These are phyloP conservation scores for Polyplosphaeria fusca DNA, from an alignment of 495 filamentous ascomycete species.

Conservation along the genomic window DNA sequence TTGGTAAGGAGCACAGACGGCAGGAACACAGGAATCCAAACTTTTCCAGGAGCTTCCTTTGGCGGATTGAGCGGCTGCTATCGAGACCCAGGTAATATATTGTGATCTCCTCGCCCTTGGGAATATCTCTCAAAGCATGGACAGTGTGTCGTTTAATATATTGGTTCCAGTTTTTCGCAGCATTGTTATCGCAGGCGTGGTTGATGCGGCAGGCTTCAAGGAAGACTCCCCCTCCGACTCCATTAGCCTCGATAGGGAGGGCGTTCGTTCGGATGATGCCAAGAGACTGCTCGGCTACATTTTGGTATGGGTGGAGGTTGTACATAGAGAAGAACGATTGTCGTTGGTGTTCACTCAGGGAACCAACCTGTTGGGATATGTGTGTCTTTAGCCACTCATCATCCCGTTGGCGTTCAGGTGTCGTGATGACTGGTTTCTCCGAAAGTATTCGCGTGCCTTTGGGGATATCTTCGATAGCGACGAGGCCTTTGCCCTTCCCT, in stretches of 20 bases:
- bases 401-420: slow-evolving; percentile 11
- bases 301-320: slow-evolving; percentile 43
- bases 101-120: slow-evolving; percentile 29
- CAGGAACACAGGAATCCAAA: slow-evolving; percentile 20
- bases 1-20: slow-evolving; percentile 20
- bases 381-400: slow-evolving; percentile 33
- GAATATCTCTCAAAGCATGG: slow-evolving; percentile 31
- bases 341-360: slow-evolving; percentile 40
- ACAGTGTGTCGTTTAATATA: slow-evolving; percentile 21
- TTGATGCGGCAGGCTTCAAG: slow-evolving; percentile 27
- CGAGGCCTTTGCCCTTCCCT: slow-evolving; percentile 44
- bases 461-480: slow-evolving; percentile 41
- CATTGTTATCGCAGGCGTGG: slow-evolving; percentile 35
- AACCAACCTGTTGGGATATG: slow-evolving; percentile 38
- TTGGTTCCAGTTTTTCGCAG: slow-evolving; percentile 33
- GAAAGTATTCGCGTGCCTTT: slow-evolving; percentile 45
- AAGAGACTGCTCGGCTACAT: slow-evolving; percentile 13
- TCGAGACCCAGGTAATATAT: slow-evolving; percentile 18
- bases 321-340: slow-evolving; percentile 42
- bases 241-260: slow-evolving; percentile 18
- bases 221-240: slow-evolving; percentile 28
- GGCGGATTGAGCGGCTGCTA: slow-evolving; percentile 11
- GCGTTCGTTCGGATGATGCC: slow-evolving; percentile 23
- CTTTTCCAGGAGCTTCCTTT: slow-evolving; percentile 19
- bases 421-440: slow-evolving; percentile 43